Evolutionary conservation across 116 monocot genomes (phyloP).

Genomic region (Cymodocea nodosa): DNA sequence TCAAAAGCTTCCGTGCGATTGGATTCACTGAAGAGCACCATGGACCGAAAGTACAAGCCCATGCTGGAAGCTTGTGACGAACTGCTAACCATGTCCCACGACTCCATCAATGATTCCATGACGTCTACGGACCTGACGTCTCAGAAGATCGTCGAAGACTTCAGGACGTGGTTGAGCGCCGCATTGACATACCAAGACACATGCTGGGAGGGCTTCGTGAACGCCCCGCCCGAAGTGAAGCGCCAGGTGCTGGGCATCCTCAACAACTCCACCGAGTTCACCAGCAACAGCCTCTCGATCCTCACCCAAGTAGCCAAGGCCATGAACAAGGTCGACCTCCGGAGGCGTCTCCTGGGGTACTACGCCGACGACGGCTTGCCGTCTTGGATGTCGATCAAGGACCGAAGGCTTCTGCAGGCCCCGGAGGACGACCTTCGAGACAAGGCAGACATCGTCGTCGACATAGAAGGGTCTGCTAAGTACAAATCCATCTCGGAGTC

Average conservation of each 20-base stretch:
- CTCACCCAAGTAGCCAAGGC: slow-evolving; percentile 12
- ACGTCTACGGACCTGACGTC: slow-evolving; percentile 6
- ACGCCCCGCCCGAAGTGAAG: not conserved
- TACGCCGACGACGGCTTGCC: slow-evolving; percentile 3
- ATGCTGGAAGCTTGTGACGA: slow-evolving; percentile 14
- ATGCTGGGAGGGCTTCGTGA: slow-evolving; percentile 18
- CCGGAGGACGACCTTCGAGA: not conserved
- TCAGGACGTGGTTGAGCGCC: slow-evolving; percentile 43
- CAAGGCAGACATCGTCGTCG: slow-evolving; percentile 22
- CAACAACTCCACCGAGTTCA: slow-evolving; percentile 24
- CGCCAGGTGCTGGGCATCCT: not conserved
- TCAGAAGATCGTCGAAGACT: slow-evolving; percentile 9
- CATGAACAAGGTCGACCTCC: slow-evolving; percentile 6
- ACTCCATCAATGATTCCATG: slow-evolving; percentile 23
- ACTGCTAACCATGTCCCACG: slow-evolving; percentile 23
- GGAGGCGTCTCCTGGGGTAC: not conserved
- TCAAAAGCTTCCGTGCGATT: slow-evolving; percentile 7
- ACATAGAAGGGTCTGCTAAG: slow-evolving; percentile 22
- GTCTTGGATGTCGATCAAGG: slow-evolving; percentile 15
- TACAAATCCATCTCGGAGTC: slow-evolving; percentile 20
- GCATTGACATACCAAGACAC: slow-evolving; percentile 26
- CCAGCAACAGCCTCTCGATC: slow-evolving; percentile 43
- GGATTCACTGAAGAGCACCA: not conserved
- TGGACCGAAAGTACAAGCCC: slow-evolving; percentile 2
- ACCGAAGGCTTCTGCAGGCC: slow-evolving; percentile 22